Percentiles rank a stretch among this genome's conserved stretches.
Evolutionary conservation across 2,329 filamentous ascomycete genomes (phyloP).

Genomic region (Fusarium pseudoanthophilum): DNA sequence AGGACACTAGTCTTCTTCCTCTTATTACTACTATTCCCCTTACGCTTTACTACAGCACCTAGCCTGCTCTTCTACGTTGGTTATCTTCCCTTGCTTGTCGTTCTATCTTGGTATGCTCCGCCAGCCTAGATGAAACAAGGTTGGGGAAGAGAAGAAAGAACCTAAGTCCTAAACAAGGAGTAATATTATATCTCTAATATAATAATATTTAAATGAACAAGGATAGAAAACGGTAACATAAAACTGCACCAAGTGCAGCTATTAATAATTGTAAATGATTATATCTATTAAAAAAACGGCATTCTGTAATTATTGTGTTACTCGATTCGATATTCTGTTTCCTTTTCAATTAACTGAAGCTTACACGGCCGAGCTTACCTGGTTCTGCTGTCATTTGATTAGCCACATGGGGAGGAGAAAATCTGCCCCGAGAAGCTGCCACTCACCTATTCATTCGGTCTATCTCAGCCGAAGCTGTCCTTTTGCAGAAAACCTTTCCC

Average conservation of each 20-base stretch:
- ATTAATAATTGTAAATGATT: not conserved
- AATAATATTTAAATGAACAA: not conserved
- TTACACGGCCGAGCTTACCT: not conserved
- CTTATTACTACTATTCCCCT: not conserved
- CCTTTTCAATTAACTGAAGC: not conserved
- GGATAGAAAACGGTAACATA: not conserved
- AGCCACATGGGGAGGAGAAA: not conserved
- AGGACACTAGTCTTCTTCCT: not conserved
- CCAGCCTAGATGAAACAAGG: not conserved
- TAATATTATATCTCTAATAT: too few relatives aligned
- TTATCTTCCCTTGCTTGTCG: too few relatives aligned
- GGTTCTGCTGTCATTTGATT: not conserved
- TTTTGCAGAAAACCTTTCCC: constrained; percentile 75
- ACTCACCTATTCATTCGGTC: constrained; percentile 85
- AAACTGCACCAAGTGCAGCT: not conserved
- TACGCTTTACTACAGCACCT: not conserved
- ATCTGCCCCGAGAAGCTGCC: constrained; percentile 73
- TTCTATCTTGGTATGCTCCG: not conserved
- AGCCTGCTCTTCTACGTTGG: too few relatives aligned
- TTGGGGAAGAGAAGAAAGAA: too few relatives aligned
- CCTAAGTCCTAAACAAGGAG: too few relatives aligned
- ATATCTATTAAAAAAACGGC: not conserved
- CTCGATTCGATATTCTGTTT: not conserved
- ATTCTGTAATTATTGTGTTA: not conserved
- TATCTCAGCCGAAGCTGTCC: constrained; percentile 72